Conservation (phyloP, 805 yeast species). For the Candida dendrica region DNA sequence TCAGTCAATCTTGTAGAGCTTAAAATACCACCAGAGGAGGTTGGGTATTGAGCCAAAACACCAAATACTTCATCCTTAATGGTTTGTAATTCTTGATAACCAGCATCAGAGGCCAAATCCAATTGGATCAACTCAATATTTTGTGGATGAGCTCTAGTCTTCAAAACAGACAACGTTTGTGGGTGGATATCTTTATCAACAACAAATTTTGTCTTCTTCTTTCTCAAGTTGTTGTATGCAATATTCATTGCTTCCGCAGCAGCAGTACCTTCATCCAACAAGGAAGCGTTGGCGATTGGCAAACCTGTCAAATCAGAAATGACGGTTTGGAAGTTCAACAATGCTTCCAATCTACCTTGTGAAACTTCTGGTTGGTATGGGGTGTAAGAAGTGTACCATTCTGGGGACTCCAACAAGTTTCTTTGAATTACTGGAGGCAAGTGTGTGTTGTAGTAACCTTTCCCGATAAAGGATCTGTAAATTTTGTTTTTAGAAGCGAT, state of each 20-base stretch:
- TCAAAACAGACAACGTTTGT: conserved; percentile 76
- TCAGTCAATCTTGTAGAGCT: conserved; percentile 39
- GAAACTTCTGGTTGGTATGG: conserved; percentile 98
- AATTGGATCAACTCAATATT: conserved; percentile 56
- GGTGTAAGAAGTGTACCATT: conserved; percentile 98
- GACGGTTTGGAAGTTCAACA: conserved; percentile 90
- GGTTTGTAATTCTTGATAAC: conserved; percentile 26
- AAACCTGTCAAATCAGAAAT: conserved; percentile 86
- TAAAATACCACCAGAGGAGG: conserved; percentile 68
- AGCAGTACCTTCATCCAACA: conserved; percentile 94
- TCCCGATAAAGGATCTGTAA: conserved; percentile 76
- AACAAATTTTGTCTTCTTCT: conserved; percentile 60
- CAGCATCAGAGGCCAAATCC: conserved; percentile 42
- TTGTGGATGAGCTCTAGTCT: conserved; percentile 71
- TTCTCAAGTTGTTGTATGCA: conserved; percentile 59
- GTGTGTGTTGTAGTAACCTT: conserved; percentile 88
- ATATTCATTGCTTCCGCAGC: conserved; percentile 96
- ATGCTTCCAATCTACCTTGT: conserved; percentile 89
- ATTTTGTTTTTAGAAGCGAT: conserved; percentile 74
- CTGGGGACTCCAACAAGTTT: conserved; percentile 87
- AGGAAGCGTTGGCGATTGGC: conserved; percentile 90
- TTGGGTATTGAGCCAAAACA: conserved; percentile 84
- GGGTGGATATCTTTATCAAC: conserved; percentile 75
- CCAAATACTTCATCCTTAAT: conserved; percentile 53
- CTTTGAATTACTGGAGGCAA: conserved; percentile 91